phyloP scores from a whole-genome alignment of 495 filamentous ascomycete genomes.

The Talaromyces liani region DNA sequence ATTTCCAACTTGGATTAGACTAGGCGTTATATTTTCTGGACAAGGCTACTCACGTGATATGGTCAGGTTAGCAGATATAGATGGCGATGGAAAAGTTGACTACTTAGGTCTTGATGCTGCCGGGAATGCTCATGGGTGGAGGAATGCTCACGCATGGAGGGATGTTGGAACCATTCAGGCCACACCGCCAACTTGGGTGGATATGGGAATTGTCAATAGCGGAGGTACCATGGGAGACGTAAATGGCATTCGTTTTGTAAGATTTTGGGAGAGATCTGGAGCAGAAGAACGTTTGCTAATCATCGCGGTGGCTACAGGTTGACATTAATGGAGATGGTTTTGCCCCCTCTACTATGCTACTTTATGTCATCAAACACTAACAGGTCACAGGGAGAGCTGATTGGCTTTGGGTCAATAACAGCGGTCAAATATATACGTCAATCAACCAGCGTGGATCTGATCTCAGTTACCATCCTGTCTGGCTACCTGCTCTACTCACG shows the following conservation, averaged over 20 bases:
- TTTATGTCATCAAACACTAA: background rate
- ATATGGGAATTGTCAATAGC: slow-evolving; percentile 13
- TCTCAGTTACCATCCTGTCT: background rate
- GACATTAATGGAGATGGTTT: slow-evolving; percentile 26
- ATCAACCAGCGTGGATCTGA: slow-evolving; percentile 19
- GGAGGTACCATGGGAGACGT: slow-evolving; percentile 13
- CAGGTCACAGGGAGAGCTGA: slow-evolving; percentile 14
- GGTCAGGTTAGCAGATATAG: slow-evolving; percentile 18
- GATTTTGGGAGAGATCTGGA: slow-evolving; percentile 10
- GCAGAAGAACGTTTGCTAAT: slow-evolving; percentile 8
- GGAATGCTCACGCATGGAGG: too few species aligned
- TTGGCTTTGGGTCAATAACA: slow-evolving; percentile 21
- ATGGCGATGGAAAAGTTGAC: slow-evolving; percentile 23
- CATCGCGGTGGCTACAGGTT: slow-evolving; percentile 12
- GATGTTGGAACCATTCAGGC: slow-evolving; percentile 6
- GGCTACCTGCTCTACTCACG: background rate
- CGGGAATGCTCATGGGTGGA: slow-evolving; percentile 1
- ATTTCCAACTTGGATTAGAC: background rate
- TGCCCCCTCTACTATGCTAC: background rate
- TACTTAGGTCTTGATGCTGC: slow-evolving; percentile 9
- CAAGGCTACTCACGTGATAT: slow-evolving; percentile 7
- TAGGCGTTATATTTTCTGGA: background rate
- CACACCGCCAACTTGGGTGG: slow-evolving; percentile 13
- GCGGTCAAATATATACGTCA: slow-evolving; percentile 14
- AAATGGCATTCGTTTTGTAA: background rate